Evolutionary conservation across 2,329 filamentous ascomycete species (phyloP).

Genomic region (Trichophaea hybrida): DNA sequence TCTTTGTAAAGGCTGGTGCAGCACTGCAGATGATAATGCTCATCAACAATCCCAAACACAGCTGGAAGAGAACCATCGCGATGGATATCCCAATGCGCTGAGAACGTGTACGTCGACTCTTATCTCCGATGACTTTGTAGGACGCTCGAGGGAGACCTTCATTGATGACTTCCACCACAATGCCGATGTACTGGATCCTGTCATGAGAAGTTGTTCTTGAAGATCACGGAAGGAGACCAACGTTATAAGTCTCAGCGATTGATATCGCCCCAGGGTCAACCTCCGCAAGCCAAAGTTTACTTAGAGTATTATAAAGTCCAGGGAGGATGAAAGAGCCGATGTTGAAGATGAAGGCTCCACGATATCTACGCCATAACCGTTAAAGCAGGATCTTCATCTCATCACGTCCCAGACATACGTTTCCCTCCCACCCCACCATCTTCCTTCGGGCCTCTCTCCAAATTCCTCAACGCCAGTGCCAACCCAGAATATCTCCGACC

Average conservation of each 20-base stretch:
- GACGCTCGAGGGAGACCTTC: constrained; percentile 55
- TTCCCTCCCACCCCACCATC: background rate
- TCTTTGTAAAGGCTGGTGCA: constrained; percentile 41
- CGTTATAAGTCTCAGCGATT: constrained; percentile 41
- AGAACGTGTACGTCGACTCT: constrained; percentile 37
- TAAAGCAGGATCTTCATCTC: too few species aligned
- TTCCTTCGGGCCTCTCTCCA: too few species aligned
- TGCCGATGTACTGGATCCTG: constrained; percentile 48
- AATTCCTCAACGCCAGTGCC: too few species aligned
- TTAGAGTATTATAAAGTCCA: constrained; percentile 51
- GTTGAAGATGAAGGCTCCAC: constrained; percentile 49
- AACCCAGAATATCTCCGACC: too few species aligned
- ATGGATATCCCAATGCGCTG: constrained; percentile 46
- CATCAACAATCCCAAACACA: constrained; percentile 43
- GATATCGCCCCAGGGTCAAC: constrained; percentile 50
- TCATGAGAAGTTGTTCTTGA: constrained; percentile 33
- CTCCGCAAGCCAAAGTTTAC: constrained; percentile 56
- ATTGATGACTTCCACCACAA: constrained; percentile 54
- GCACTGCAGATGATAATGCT: constrained; percentile 44
- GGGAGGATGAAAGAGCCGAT: constrained; percentile 48
- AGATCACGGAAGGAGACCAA: background rate
- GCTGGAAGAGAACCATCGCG: constrained; percentile 49
- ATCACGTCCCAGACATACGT: too few species aligned
- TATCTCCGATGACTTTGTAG: constrained; percentile 56
- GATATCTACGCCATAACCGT: constrained; percentile 32